Percentiles rank a stretch among this genome's conserved stretches.
These are phyloP conservation scores for Camellia granthamiana DNA, from an alignment of 148 eudicot genomes.

Conservation along the genomic window DNA sequence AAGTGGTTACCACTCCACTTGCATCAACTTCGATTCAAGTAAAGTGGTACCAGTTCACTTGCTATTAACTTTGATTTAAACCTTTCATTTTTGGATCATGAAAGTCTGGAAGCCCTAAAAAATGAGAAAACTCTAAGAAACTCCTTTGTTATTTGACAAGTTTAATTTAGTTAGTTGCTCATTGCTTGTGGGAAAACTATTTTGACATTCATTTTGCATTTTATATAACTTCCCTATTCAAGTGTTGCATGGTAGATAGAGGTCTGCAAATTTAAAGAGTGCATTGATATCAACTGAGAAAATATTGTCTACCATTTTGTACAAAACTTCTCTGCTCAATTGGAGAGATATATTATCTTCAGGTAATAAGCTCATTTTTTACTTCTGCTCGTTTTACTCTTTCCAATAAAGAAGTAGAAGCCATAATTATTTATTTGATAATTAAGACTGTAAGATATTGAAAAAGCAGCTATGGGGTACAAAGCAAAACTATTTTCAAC, in stretches of 20 bases:
- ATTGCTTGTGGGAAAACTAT: background rate
- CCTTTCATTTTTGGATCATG: background rate
- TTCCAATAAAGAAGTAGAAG: background rate
- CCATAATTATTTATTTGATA: background rate
- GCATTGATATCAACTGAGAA: slow-evolving; percentile 8
- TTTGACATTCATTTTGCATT: background rate
- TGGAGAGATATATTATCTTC: slow-evolving; percentile 84
- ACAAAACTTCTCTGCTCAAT: slow-evolving; percentile 87
- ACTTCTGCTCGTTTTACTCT: background rate
- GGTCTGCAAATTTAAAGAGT: background rate
- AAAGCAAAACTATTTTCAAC: too few relatives aligned
- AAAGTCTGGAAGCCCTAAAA: background rate
- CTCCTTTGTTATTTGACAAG: background rate
- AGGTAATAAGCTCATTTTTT: slow-evolving; percentile 43
- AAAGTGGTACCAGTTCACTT: background rate
- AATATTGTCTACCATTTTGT: slow-evolving; percentile 9
- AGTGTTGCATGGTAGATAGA: background rate
- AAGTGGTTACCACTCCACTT: too few relatives aligned
- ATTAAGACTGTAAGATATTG: background rate
- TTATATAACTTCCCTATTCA: slow-evolving; percentile 3
- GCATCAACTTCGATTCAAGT: too few relatives aligned
- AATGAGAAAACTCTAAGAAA: background rate
- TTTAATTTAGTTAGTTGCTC: background rate
- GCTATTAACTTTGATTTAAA: slow-evolving; percentile 1
- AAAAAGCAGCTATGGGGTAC: too few relatives aligned